Base-by-base conservation (phyloP, 768 basidiomycete species). In the Hydnomerulius pinastri region DNA sequence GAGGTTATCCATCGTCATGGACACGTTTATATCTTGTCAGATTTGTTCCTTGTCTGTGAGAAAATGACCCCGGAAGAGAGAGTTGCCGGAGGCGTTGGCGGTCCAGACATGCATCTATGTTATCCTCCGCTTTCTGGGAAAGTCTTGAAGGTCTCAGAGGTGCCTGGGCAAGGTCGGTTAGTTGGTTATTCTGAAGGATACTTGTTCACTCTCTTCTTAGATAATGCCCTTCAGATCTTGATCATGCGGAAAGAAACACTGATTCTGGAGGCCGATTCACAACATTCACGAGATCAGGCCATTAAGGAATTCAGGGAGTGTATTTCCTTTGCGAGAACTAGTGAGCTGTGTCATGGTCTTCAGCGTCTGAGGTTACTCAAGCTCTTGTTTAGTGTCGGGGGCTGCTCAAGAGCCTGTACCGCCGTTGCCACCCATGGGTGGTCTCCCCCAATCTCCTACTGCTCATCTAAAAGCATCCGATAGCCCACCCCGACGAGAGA, bases 51-150 rank as follows among this genome's bases (percentile, higher is more conserved):
- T 46, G 71, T 98, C 24, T 92, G 91, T 59, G 95, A 98, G 67
- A 79, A 83, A 60, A 92, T 96, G 81, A 63, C 79, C 1, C 77
- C 75, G 17, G 78, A 83, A 44, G 90, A 96, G 52, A 77, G 73
- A 48, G 69, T 71, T 32, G 70, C 75, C 23, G 59, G 68, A 51
- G 76, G 73, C 11, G 69, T 74, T 27, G 80, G 82, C 50, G 83
- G 83, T 10, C 78, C 86, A 5, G 92, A 97, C 63, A 88, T 96
- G 86, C 91, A 85, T 83, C 74, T 99, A 39, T 83, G 86, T 57
- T 99, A 97, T 73, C 97, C 97, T 15, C 97, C 97, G 4, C 73
- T 99, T 28, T 87, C 97, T 11, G 96, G 94, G 4, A 98, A 96
- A 65, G 94, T 97, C 60, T 75, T 99, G 46, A 79, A 80, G 51